These are phyloP conservation scores for Teratosphaeria viscida DNA, from an alignment of 2,329 filamentous ascomycete genomes.

Conservation along the genomic window DNA sequence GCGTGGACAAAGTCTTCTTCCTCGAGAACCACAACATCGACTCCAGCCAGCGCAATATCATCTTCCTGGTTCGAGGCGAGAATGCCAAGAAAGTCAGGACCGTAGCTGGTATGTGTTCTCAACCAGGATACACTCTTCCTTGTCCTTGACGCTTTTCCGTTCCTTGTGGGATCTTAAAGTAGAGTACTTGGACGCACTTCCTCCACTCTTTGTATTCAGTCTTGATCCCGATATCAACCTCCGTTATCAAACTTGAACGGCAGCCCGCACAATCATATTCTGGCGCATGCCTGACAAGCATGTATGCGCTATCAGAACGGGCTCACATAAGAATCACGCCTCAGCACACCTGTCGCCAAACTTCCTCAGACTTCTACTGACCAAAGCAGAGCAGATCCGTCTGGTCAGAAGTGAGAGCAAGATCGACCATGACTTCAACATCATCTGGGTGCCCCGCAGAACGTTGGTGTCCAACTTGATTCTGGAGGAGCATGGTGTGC, in stretches of 20 bases:
- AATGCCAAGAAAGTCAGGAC: constrained; percentile 71
- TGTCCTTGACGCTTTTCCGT: background rate
- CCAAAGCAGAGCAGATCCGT: constrained; percentile 69
- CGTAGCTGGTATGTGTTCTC: constrained; percentile 62
- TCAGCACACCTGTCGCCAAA: constrained; percentile 4
- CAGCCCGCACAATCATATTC: constrained; percentile 12
- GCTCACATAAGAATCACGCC: constrained; percentile 39
- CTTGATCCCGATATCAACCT: constrained; percentile 26
- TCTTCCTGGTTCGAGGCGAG: constrained; percentile 88
- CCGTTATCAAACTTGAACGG: background rate
- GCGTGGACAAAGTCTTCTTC: constrained; percentile 94
- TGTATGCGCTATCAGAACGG: constrained; percentile 24
- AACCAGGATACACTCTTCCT: background rate
- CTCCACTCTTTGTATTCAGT: constrained; percentile 42
- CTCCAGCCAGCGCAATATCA: constrained; percentile 84
- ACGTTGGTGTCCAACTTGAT: constrained; percentile 86
- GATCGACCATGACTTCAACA: constrained; percentile 87
- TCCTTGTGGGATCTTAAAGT: constrained; percentile 44
- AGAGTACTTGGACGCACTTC: constrained; percentile 45
- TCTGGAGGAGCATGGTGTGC: constrained; percentile 81
- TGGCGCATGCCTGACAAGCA: constrained; percentile 12
- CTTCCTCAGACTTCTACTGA: constrained; percentile 1
- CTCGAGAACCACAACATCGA: constrained; percentile 93
- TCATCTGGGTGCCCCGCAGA: constrained; percentile 90
- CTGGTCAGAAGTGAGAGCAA: constrained; percentile 78